Percentiles rank a stretch among this genome's conserved stretches.
phyloP scores from a whole-genome alignment of 2,329 filamentous ascomycete species.

The Penicillium sp. region DNA sequence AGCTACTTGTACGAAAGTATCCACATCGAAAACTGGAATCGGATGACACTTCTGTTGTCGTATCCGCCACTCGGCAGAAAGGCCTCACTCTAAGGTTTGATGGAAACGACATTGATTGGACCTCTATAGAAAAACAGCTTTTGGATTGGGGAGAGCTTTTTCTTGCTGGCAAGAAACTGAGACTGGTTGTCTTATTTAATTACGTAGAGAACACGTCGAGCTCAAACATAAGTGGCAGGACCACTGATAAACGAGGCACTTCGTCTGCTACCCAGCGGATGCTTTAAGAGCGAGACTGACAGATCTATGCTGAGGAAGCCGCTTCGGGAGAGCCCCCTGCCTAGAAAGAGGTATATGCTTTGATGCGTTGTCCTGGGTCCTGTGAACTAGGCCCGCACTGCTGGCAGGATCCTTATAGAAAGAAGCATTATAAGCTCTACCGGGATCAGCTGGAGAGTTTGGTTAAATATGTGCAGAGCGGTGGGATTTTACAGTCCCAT shows the following conservation, averaged over 20 bases:
- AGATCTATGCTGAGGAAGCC: constrained; percentile 13
- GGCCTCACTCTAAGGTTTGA: constrained; percentile 13
- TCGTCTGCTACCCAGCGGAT: constrained; percentile 16
- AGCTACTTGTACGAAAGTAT: constrained; percentile 7
- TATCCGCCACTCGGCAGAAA: constrained; percentile 10
- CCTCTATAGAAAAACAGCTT: constrained; percentile 17
- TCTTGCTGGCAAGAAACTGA: constrained; percentile 19
- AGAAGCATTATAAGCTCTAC: neutral
- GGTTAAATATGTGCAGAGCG: no score
- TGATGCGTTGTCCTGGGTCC: constrained; percentile 5
- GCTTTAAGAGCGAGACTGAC: constrained; percentile 11
- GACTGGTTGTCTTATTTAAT: constrained; percentile 16
- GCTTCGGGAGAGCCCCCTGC: neutral
- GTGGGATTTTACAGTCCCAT: no score
- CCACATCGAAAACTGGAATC: constrained; percentile 7
- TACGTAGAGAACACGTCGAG: constrained; percentile 11
- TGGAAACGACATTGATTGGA: constrained; percentile 17
- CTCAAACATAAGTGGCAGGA: constrained; percentile 2
- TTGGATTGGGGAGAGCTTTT: constrained; percentile 12
- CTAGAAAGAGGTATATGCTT: constrained; percentile 8
- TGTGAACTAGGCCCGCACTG: constrained; percentile 6
- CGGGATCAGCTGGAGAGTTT: no score
- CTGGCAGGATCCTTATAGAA: constrained; percentile 7
- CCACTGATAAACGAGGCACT: constrained; percentile 15
- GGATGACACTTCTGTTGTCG: constrained; percentile 15